phyloP scores from a whole-genome alignment of 371 early-diverging fungal species.

The Haplosporangium sp. region DNA sequence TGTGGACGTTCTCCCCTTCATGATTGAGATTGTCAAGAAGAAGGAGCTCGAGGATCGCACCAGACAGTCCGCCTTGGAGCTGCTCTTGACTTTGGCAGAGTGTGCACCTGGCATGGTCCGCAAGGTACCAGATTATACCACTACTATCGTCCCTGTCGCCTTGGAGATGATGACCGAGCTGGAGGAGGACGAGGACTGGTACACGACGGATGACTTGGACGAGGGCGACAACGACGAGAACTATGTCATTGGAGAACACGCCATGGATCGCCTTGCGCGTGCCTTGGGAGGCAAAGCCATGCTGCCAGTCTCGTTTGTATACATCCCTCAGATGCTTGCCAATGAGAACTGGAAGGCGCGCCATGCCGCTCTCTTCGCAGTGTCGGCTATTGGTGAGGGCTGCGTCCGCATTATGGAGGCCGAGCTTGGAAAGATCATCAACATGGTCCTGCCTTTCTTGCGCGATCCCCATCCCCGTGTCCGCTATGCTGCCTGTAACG shows the following conservation, averaged over 20 bases:
- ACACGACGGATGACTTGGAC: constrained; percentile 86
- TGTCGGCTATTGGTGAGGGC: constrained; percentile 97
- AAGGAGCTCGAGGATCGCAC: constrained; percentile 73
- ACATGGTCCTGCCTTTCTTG: constrained; percentile 83
- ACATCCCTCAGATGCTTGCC: constrained; percentile 89
- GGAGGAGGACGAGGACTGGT: constrained; percentile 92
- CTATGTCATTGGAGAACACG: constrained; percentile 92
- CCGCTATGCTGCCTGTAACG: constrained; percentile 95
- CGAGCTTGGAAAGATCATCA: constrained; percentile 86
- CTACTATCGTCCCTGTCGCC: constrained; percentile 82
- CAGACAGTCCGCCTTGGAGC: constrained; percentile 89
- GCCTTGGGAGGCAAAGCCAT: constrained; percentile 90
- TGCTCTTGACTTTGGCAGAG: constrained; percentile 91
- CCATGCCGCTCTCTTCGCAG: constrained; percentile 93
- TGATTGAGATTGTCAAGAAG: constrained; percentile 82
- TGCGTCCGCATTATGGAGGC: constrained; percentile 92
- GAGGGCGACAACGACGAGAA: constrained; percentile 91
- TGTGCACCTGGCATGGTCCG: constrained; percentile 86
- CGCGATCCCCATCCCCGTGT: constrained; percentile 96
- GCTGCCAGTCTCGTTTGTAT: constrained; percentile 87
- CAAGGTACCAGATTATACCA: constrained; percentile 82
- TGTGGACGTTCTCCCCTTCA: constrained; percentile 77
- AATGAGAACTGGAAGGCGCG: constrained; percentile 92
- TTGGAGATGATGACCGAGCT: constrained; percentile 94
- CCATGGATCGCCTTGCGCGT: constrained; percentile 94